These are phyloP conservation scores for Phaeotremella fagi DNA, from an alignment of 768 basidiomycete genomes.

Conservation along the genomic window DNA sequence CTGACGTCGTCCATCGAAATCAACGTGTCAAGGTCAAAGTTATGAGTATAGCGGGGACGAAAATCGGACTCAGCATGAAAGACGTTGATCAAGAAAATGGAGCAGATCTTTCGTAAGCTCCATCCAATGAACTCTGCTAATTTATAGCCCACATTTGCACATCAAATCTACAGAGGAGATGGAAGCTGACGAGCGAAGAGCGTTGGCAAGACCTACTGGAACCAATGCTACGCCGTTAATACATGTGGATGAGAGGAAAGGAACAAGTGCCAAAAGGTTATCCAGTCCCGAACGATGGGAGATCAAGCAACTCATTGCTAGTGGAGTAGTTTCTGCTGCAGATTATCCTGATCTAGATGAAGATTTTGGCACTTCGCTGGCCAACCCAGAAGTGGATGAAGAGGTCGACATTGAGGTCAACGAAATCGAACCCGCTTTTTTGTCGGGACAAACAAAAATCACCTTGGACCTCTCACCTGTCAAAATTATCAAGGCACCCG, in stretches of 20 bases:
- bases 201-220: conserved; percentile 64
- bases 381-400: conserved; percentile 81
- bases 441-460: conserved; percentile 91
- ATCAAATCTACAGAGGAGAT: conserved; percentile 92
- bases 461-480: conserved; percentile 94
- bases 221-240: conserved; percentile 78
- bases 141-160: conserved; percentile 67
- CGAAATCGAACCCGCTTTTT: conserved; percentile 93
- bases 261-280: conserved; percentile 73
- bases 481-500: conserved; percentile 97
- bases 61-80: conserved; percentile 89
- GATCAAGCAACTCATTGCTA: conserved; percentile 96
- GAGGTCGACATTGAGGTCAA: conserved; percentile 95
- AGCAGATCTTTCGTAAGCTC: conserved; percentile 66
- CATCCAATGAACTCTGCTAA: background rate
- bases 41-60: conserved; percentile 78
- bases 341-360: conserved; percentile 55
- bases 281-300: conserved; percentile 99
- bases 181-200: conserved; percentile 66
- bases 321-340: conserved; percentile 82
- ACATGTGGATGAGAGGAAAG: conserved; percentile 43
- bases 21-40: conserved; percentile 93
- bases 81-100: conserved; percentile 91
- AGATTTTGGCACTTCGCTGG: conserved; percentile 35
- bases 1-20: conserved; percentile 77